Conservation (phyloP, 2,329 filamentous ascomycete genomes). For the Fusarium sarcochroum region DNA sequence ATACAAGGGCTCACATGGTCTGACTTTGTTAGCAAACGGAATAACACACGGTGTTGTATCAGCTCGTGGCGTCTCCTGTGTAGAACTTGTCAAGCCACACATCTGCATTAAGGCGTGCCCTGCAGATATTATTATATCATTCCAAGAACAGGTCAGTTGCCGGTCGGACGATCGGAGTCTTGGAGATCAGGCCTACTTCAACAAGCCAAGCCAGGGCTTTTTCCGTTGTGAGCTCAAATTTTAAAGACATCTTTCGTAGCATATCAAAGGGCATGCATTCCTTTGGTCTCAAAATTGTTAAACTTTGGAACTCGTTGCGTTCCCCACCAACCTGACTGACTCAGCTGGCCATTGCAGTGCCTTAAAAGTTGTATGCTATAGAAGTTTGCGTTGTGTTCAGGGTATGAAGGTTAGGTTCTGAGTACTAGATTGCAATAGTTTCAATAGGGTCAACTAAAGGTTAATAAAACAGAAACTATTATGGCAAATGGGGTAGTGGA, state of each 20-base stretch:
- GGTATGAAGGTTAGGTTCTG: no score
- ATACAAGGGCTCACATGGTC: constrained; percentile 14
- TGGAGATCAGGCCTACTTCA: neutral
- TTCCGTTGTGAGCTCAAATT: neutral
- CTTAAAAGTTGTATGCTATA: no score
- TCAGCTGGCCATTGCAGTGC: no score
- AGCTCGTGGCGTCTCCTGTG: neutral
- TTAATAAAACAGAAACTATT: no score
- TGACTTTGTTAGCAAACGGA: no score
- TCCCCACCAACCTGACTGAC: neutral
- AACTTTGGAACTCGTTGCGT: neutral
- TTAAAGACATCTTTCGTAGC: neutral
- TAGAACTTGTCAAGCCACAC: constrained; percentile 14
- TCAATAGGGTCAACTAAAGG: no score
- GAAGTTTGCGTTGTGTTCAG: no score
- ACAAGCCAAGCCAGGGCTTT: constrained; percentile 3
- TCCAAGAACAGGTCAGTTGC: neutral
- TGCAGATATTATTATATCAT: constrained; percentile 5
- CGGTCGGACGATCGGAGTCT: neutral
- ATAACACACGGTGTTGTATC: no score
- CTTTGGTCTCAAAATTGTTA: neutral
- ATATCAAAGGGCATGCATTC: neutral
- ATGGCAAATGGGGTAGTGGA: no score
- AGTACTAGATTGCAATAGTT: no score
- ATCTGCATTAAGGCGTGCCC: constrained; percentile 11